Evolutionary conservation across 2,329 filamentous ascomycete species (phyloP).

Genomic region (Paecilomyces formosus): DNA sequence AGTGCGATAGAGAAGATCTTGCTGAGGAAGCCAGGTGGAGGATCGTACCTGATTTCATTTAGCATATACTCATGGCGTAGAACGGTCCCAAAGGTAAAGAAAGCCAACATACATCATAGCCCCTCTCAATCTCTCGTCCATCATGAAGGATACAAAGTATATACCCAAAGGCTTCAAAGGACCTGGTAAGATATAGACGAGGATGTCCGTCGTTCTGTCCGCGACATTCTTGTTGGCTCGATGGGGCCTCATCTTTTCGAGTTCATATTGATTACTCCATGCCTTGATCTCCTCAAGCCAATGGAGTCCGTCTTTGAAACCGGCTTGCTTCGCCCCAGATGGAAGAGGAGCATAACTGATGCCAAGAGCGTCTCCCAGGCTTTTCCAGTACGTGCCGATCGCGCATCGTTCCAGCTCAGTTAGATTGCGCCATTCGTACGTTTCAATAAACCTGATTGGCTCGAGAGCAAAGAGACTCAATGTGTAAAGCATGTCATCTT

Average conservation of each 20-base stretch:
- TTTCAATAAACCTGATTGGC: conserved; percentile 55
- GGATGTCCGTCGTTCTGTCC: conserved; percentile 51
- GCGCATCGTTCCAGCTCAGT: conserved; percentile 63
- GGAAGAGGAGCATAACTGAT: conserved; percentile 46
- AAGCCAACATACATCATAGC: conserved; percentile 53
- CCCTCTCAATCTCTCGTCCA: conserved; percentile 56
- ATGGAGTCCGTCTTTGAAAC: conserved; percentile 44
- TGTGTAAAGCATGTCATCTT: conserved; percentile 60
- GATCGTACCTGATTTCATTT: conserved; percentile 25
- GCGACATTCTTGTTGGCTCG: conserved; percentile 46
- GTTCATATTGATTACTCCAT: conserved; percentile 55
- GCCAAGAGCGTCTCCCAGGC: conserved; percentile 61
- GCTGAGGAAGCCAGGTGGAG: conserved; percentile 26
- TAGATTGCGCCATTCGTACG: conserved; percentile 63
- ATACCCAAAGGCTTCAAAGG: conserved; percentile 41
- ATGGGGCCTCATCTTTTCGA: conserved; percentile 49
- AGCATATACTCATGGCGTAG: neutral
- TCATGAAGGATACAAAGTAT: conserved; percentile 50
- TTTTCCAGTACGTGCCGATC: conserved; percentile 63
- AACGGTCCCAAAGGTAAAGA: neutral
- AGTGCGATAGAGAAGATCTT: conserved; percentile 43
- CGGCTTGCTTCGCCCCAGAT: conserved; percentile 20
- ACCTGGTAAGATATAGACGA: conserved; percentile 50
- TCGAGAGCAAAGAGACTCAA: conserved; percentile 59
- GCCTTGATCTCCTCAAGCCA: conserved; percentile 45